These are phyloP conservation scores for Meyerozyma carpophila DNA, from an alignment of 1,139 yeast genomes.

Conservation along the genomic window DNA sequence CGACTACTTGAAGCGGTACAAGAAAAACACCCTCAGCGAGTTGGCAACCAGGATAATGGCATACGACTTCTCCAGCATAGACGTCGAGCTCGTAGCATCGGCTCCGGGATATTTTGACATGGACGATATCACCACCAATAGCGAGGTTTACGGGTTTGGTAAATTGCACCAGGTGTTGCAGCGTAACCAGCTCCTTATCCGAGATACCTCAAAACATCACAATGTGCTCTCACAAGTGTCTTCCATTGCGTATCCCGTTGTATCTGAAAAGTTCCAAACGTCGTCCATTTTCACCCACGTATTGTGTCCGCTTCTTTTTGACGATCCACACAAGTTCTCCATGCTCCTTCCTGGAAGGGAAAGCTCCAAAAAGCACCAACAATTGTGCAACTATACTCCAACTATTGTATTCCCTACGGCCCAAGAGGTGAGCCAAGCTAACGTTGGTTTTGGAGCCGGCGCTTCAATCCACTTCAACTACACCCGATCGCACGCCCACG, in stretches of 20 bases:
- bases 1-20: slow-evolving; percentile 40
- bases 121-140: slow-evolving; percentile 3
- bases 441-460: slow-evolving; percentile 45
- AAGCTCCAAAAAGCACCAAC: slow-evolving; percentile 21
- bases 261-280: slow-evolving; percentile 22
- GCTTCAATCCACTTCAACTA: slow-evolving; percentile 52
- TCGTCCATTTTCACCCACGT: slow-evolving; percentile 53
- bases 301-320: slow-evolving; percentile 40
- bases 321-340: slow-evolving; percentile 7
- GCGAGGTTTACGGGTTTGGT: slow-evolving; percentile 45
- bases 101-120: slow-evolving; percentile 39
- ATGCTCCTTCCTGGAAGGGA: slow-evolving; percentile 26
- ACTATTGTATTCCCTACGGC: slow-evolving; percentile 52
- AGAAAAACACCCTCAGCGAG: slow-evolving; percentile 17
- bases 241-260: slow-evolving; percentile 53
- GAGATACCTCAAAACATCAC: slow-evolving; percentile 7
- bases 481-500: slow-evolving; percentile 15
- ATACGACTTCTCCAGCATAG: slow-evolving; percentile 41
- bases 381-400: slow-evolving; percentile 32
- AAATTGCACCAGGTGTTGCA: slow-evolving; percentile 39
- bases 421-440: slow-evolving; percentile 39
- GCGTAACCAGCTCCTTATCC: slow-evolving; percentile 25
- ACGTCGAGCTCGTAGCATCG: slow-evolving; percentile 55
- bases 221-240: slow-evolving; percentile 53
- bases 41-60: slow-evolving; percentile 23